phyloP scores from a whole-genome alignment of 352 stramenopile genomes.

The Phytophthora syringae region DNA sequence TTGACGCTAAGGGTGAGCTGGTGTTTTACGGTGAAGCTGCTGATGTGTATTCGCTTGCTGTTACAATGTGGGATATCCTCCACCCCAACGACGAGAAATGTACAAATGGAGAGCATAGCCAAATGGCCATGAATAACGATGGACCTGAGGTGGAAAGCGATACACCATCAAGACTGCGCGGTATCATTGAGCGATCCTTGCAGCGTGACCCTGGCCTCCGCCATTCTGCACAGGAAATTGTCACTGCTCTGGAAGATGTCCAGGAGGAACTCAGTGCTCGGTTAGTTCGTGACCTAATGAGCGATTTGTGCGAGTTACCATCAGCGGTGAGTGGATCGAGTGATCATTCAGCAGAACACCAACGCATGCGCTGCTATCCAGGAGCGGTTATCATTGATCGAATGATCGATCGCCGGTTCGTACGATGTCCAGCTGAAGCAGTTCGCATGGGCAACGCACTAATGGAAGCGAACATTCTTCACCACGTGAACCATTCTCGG shows the following conservation, averaged over 20 bases:
- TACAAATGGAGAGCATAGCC: constrained; percentile 36
- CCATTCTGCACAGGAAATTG: constrained; percentile 38
- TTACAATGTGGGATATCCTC: constrained; percentile 75
- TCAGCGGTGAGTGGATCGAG: constrained; percentile 5
- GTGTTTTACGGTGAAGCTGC: constrained; percentile 47
- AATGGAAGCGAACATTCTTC: constrained; percentile 64
- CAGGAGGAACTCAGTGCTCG: constrained; percentile 42
- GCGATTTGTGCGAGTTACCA: constrained; percentile 12
- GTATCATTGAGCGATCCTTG: constrained; percentile 44
- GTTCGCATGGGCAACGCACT: constrained; percentile 65
- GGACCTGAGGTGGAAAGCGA: constrained; percentile 42
- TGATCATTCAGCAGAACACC: no score
- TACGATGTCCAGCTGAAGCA: constrained; percentile 43
- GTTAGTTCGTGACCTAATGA: constrained; percentile 30
- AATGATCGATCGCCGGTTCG: constrained; percentile 45
- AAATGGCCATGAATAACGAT: constrained; percentile 42
- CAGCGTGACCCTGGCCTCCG: constrained; percentile 34
- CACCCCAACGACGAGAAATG: constrained; percentile 47
- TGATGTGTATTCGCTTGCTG: constrained; percentile 63
- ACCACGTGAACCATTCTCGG: constrained; percentile 56
- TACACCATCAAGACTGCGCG: constrained; percentile 17
- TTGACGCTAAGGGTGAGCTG: constrained; percentile 40
- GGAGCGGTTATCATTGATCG: constrained; percentile 31
- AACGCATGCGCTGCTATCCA: constrained; percentile 11
- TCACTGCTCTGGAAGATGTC: constrained; percentile 33